These are phyloP conservation scores for Sporothrix luriei DNA, from an alignment of 2,329 filamentous ascomycete genomes.

Conservation along the genomic window DNA sequence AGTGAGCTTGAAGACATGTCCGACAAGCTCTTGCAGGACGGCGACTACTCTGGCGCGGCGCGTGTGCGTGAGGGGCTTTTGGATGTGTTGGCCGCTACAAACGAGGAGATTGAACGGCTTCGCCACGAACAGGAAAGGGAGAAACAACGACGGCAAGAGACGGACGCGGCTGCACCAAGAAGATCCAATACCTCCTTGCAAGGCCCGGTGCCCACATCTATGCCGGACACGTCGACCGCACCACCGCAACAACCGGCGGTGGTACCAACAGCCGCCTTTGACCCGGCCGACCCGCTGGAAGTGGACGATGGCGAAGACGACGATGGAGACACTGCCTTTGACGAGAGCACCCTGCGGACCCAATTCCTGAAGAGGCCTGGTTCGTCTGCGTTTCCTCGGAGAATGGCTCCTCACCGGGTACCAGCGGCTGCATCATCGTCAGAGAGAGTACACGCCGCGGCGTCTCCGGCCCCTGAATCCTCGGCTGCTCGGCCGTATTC, in stretches of 20 bases:
- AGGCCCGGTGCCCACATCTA: not conserved
- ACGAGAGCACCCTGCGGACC: not conserved
- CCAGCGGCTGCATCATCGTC: not conserved
- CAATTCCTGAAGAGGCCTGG: not conserved
- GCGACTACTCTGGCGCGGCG: slow-evolving; percentile 32
- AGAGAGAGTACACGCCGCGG: not conserved
- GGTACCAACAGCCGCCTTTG: not conserved
- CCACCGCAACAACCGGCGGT: not conserved
- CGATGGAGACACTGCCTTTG: not conserved
- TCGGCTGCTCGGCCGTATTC: slow-evolving; percentile 1
- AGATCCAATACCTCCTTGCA: not conserved
- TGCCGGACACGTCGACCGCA: too few relatives aligned
- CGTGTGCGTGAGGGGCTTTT: slow-evolving; percentile 31
- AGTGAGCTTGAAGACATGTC: slow-evolving; percentile 35
- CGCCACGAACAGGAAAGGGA: not conserved
- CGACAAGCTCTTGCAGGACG: slow-evolving; percentile 34
- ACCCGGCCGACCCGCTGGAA: slow-evolving; percentile 1
- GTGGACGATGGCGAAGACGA: slow-evolving; percentile 20
- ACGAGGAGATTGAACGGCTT: slow-evolving; percentile 30
- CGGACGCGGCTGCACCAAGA: not conserved
- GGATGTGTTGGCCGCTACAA: not conserved
- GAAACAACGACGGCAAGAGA: not conserved
- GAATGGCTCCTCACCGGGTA: not conserved
- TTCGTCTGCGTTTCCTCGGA: not conserved
- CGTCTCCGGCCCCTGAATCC: not conserved